Evolutionary conservation across 192 early-diverging fungal species (phyloP).

Genomic region (Mortierella alpina): DNA sequence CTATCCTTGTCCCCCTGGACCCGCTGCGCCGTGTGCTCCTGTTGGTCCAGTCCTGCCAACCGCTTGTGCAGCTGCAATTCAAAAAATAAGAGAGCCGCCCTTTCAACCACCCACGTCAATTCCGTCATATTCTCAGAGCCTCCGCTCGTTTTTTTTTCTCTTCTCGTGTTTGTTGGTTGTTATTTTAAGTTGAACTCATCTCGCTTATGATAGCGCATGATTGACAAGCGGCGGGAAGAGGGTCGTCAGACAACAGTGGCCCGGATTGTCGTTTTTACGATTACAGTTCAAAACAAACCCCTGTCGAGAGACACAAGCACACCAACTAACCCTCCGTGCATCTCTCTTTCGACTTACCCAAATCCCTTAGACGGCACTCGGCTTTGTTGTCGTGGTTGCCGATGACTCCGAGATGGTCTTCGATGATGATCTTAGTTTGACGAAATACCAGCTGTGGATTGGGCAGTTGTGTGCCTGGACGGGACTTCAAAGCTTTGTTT

Average conservation of each 20-base stretch:
- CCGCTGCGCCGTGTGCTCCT: conserved; percentile 9
- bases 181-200: neutral
- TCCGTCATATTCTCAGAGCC: conserved; percentile 24
- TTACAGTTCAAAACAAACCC: no score
- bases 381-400: conserved; percentile 46
- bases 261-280: no score
- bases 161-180: neutral
- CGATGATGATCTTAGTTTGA: conserved; percentile 36
- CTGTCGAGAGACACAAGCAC: no score
- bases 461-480: neutral
- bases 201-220: conserved; percentile 7
- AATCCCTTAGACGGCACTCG: conserved; percentile 39
- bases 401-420: conserved; percentile 51
- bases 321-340: no score
- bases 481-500: conserved; percentile 23
- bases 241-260: no score
- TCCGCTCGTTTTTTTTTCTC: neutral
- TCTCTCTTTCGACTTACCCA: neutral
- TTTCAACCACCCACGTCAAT: conserved; percentile 1
- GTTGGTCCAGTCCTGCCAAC: neutral
- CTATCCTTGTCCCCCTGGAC: neutral
- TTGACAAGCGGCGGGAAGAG: neutral
- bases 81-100: conserved; percentile 14
- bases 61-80: conserved; percentile 2
- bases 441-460: conserved; percentile 41